Conservation (phyloP, 495 filamentous ascomycete species). For the Aspergillus olivimuriae region DNA sequence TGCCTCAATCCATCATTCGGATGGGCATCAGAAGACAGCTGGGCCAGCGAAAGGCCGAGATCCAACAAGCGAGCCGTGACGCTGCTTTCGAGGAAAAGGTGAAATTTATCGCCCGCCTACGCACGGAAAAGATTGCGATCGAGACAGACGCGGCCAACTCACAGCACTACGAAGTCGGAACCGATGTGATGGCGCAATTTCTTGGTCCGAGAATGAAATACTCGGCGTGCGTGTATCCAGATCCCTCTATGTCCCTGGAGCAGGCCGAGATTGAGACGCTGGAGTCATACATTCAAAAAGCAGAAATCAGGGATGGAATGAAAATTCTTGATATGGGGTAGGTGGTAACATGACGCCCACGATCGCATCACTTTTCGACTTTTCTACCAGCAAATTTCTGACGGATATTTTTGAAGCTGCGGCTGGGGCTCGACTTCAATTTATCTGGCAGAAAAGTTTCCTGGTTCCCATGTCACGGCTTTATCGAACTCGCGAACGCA, state of each 20-base stretch:
- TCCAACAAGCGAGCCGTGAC: too few relatives aligned
- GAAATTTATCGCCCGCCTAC: neutral
- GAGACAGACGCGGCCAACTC: neutral
- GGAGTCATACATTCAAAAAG: neutral
- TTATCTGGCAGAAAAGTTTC: neutral
- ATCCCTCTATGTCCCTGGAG: neutral
- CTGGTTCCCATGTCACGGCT: neutral
- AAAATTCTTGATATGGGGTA: conserved; percentile 2
- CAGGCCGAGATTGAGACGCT: neutral
- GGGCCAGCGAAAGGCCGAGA: neutral
- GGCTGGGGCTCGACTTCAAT: neutral
- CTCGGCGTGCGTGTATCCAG: neutral
- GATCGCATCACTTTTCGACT: neutral
- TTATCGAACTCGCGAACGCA: neutral
- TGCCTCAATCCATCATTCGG: neutral
- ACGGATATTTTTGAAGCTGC: neutral
- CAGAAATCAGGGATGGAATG: conserved; percentile 3
- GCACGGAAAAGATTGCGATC: conserved; percentile 1
- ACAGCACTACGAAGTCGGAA: conserved; percentile 3
- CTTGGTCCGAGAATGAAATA: conserved; percentile 3
- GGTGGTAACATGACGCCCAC: too few relatives aligned
- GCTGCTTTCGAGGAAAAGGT: neutral
- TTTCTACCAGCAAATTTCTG: neutral
- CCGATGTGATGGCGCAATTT: neutral
- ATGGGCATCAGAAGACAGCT: conserved; percentile 1